phyloP scores from a whole-genome alignment of 1,284 basidiomycete species.

The Acaromyces ingoldii region DNA sequence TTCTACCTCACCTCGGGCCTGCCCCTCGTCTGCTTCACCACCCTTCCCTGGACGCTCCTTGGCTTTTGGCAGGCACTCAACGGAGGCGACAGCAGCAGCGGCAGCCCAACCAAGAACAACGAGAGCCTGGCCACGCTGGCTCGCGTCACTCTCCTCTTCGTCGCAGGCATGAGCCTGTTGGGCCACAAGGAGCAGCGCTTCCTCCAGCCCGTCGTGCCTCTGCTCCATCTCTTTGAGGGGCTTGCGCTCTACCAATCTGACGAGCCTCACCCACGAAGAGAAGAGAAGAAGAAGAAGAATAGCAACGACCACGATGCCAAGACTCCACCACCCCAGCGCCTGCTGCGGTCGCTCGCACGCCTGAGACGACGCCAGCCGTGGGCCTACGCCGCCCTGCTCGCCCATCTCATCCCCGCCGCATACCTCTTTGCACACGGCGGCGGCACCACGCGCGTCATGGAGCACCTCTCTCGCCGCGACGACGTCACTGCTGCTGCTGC shows the following conservation, averaged over 20 bases:
- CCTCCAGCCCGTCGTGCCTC: conserved; percentile 80
- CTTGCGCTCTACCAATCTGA: no score
- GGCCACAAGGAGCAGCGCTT: conserved; percentile 87
- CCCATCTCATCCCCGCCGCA: conserved; percentile 21
- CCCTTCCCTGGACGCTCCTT: conserved; percentile 76
- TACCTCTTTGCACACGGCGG: no score
- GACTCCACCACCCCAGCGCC: background rate
- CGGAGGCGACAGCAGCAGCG: no score
- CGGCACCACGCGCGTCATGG: no score
- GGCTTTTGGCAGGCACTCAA: conserved; percentile 12
- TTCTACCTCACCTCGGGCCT: conserved; percentile 84
- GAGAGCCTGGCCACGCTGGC: conserved; percentile 3
- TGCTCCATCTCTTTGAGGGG: conserved; percentile 72
- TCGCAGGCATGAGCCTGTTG: conserved; percentile 30
- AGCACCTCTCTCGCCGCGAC: no score
- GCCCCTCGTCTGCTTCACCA: conserved; percentile 66
- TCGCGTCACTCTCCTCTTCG: conserved; percentile 13
- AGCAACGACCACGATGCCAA: no score
- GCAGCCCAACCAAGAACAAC: no score
- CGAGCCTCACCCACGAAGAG: no score
- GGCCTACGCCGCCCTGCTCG: conserved; percentile 7
- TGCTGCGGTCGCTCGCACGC: background rate
- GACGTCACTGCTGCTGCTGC: no score
- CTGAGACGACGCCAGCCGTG: background rate
- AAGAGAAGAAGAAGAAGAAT: no score